A percentile compares a stretch with the other conserved stretches of the same genome.
Conservation (phyloP, 805 yeast species). For the Saccharomycopsis malanga region DNA sequence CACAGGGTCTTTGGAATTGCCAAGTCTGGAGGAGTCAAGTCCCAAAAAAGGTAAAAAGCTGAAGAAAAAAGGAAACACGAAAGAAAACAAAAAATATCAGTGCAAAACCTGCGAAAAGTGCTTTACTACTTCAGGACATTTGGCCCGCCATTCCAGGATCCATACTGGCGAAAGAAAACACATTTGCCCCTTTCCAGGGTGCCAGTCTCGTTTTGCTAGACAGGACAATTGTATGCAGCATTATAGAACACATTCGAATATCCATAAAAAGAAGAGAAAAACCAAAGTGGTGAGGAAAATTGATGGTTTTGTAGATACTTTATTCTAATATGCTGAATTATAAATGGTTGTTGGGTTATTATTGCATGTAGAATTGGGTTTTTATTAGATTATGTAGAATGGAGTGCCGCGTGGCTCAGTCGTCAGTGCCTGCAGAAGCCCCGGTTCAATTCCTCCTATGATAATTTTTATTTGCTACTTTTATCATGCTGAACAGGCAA, state of each 20-base stretch:
- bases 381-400: too few relatives aligned
- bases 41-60: not conserved
- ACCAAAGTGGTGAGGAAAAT: not conserved
- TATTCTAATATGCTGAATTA: too few relatives aligned
- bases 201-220: constrained; percentile 78
- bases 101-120: constrained; percentile 53
- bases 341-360: too few relatives aligned
- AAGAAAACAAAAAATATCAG: constrained; percentile 33
- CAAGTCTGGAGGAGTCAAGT: not conserved
- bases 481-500: too few relatives aligned
- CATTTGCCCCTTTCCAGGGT: constrained; percentile 76
- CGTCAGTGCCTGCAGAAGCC: too few relatives aligned
- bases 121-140: constrained; percentile 86
- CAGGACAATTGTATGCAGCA: constrained; percentile 96
- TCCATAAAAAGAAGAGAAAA: constrained; percentile 18
- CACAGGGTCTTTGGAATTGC: not conserved
- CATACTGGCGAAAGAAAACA: constrained; percentile 92
- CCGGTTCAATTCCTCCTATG: too few relatives aligned
- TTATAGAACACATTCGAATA: constrained; percentile 62
- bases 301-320: too few relatives aligned
- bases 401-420: too few relatives aligned
- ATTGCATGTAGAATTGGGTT: too few relatives aligned
- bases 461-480: too few relatives aligned
- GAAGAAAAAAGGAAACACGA: not conserved
- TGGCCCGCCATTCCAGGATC: constrained; percentile 81